Conservation (phyloP, 78 protist genomes). For the Speleostelium caveatum region DNA sequence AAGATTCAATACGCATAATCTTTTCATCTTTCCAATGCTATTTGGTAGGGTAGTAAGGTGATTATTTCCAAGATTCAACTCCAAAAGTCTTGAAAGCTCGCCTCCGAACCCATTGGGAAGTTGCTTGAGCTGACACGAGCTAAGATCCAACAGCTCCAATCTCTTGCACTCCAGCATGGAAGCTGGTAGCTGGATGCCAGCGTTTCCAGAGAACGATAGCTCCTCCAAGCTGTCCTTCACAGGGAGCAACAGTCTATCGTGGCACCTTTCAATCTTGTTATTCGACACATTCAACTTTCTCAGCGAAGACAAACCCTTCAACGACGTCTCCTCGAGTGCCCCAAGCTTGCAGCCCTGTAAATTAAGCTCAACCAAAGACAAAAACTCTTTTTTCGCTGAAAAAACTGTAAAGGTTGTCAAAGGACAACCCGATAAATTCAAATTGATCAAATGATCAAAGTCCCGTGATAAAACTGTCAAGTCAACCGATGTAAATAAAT, state of each 20-base stretch:
- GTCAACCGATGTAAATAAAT: conserved; percentile 13
- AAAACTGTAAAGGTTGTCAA: conserved; percentile 1
- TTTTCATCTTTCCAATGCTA: conserved; percentile 64
- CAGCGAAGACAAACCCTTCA: not conserved
- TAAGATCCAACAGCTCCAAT: conserved; percentile 10
- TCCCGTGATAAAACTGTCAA: conserved; percentile 34
- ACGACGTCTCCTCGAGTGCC: not conserved
- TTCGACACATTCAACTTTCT: not conserved
- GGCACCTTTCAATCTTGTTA: not conserved
- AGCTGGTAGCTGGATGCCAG: not conserved
- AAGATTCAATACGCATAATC: conserved; percentile 35
- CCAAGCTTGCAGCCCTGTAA: conserved; percentile 20
- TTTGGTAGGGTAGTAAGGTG: conserved; percentile 29
- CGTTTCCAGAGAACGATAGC: conserved; percentile 5
- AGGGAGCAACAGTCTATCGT: not conserved
- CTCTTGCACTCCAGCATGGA: not conserved
- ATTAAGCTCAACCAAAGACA: not conserved
- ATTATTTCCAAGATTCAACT: conserved; percentile 24
- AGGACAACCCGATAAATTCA: conserved; percentile 24
- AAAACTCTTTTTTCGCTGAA: not conserved
- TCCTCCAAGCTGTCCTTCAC: conserved; percentile 10
- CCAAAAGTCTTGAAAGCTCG: not conserved
- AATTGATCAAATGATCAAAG: not conserved
- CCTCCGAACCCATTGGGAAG: not conserved
- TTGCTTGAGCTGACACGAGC: not conserved